These are phyloP conservation scores for Pseudogymnoascus sp. DNA, from an alignment of 2,329 filamentous ascomycete genomes.

Conservation along the genomic window DNA sequence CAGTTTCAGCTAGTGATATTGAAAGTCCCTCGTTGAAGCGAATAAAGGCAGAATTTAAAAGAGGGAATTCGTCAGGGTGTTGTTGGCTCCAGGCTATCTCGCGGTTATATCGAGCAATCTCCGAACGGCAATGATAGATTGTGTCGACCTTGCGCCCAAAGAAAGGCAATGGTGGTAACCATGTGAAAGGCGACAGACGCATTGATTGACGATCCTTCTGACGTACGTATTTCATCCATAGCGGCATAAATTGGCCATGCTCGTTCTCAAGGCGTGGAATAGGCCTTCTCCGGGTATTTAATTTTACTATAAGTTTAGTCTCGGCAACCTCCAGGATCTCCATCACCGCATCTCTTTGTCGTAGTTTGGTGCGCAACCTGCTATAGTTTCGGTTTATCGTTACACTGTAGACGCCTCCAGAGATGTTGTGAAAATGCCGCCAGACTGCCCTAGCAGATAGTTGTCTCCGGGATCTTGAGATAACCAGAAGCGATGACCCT, in stretches of 20 bases:
- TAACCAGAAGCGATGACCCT: slow-evolving; percentile 82
- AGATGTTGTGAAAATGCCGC: slow-evolving; percentile 84
- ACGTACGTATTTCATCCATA: slow-evolving; percentile 37
- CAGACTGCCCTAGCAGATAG: slow-evolving; percentile 69
- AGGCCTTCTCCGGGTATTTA: slow-evolving; percentile 40
- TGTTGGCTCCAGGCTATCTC: slow-evolving; percentile 85
- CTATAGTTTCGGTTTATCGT: slow-evolving; percentile 88
- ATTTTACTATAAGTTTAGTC: slow-evolving; percentile 70
- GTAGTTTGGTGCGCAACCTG: slow-evolving; percentile 72
- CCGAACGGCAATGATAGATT: slow-evolving; percentile 77
- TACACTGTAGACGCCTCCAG: slow-evolving; percentile 81
- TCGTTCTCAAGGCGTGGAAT: slow-evolving; percentile 62
- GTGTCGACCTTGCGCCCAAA: slow-evolving; percentile 84
- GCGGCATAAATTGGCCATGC: slow-evolving; percentile 56
- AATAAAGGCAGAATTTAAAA: slow-evolving; percentile 90
- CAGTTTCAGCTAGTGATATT: slow-evolving; percentile 65
- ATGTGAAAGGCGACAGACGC: slow-evolving; percentile 61
- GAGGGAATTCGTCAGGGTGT: slow-evolving; percentile 70
- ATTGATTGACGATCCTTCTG: slow-evolving; percentile 75
- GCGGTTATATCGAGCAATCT: slow-evolving; percentile 75
- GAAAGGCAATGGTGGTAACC: slow-evolving; percentile 68
- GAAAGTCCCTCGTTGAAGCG: slow-evolving; percentile 95
- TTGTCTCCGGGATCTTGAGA: slow-evolving; percentile 75
- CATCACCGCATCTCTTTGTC: slow-evolving; percentile 64
- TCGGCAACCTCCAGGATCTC: slow-evolving; percentile 67